Evolutionary conservation across 164 flowering plant genomes (phyloP).

Genomic region (Vitis rotundifolia): DNA sequence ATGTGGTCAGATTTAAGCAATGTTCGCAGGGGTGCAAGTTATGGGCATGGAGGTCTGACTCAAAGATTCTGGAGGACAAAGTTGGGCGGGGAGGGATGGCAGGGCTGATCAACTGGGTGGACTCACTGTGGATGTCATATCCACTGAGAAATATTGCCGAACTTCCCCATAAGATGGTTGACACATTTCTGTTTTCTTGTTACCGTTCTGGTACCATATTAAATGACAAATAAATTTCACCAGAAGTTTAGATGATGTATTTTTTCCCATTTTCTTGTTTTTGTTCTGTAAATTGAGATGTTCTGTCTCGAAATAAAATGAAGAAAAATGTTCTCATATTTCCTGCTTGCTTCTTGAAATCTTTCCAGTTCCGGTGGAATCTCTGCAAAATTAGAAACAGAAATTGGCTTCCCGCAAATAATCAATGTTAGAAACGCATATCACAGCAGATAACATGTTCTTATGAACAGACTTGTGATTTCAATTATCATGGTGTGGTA

Average conservation of each 20-base stretch:
- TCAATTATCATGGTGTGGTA: too few relatives aligned
- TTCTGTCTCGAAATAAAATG: not conserved
- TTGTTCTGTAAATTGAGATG: constrained; percentile 13
- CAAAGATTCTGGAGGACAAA: constrained; percentile 29
- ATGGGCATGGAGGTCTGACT: constrained; percentile 60
- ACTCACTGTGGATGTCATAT: constrained; percentile 68
- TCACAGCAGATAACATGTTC: too few relatives aligned
- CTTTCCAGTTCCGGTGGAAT: too few relatives aligned
- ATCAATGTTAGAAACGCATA: too few relatives aligned
- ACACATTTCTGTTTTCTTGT: not conserved
- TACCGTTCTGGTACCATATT: constrained; percentile 9
- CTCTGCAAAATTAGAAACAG: too few relatives aligned
- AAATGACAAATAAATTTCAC: constrained; percentile 11
- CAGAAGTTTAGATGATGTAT: not conserved
- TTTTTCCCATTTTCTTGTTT: not conserved
- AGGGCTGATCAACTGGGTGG: constrained; percentile 45
- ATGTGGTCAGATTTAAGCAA: constrained; percentile 61
- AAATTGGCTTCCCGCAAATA: too few relatives aligned
- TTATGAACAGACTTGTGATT: too few relatives aligned
- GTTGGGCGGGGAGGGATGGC: constrained; percentile 29
- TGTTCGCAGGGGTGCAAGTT: constrained; percentile 54
- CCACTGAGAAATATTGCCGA: constrained; percentile 25
- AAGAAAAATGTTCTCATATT: not conserved
- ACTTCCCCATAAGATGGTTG: constrained; percentile 6
- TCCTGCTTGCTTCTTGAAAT: not conserved